Evolutionary conservation across 148 eudicot genomes (phyloP).

Genomic region (Nepenthes gracilis): DNA sequence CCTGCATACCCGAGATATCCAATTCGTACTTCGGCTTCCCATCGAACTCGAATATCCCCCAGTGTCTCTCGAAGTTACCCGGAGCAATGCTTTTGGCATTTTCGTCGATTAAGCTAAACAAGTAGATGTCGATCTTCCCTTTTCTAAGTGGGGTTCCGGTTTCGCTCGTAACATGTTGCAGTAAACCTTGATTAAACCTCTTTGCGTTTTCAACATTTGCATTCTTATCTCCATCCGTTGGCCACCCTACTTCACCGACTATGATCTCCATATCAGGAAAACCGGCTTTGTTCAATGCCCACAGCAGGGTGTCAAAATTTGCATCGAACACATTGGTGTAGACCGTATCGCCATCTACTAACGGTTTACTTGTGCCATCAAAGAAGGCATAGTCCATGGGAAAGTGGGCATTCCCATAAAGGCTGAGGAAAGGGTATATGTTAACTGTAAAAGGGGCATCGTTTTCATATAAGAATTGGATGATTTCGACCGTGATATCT

Average conservation of each 20-base stretch:
- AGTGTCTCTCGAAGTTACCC: slow-evolving; percentile 87
- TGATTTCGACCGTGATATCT: slow-evolving; percentile 44
- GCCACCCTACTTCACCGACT: slow-evolving; percentile 99
- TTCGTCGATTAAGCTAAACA: slow-evolving; percentile 88
- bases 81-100: slow-evolving; percentile 75
- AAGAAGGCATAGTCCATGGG: slow-evolving; percentile 84
- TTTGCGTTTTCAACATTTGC: slow-evolving; percentile 63
- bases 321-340: slow-evolving; percentile 96
- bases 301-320: slow-evolving; percentile 75
- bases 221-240: slow-evolving; percentile 71
- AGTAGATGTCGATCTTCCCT: slow-evolving; percentile 49
- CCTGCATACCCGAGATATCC: slow-evolving; percentile 43
- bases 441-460: slow-evolving; percentile 85
- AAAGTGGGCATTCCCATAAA: slow-evolving; percentile 62
- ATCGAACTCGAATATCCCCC: slow-evolving; percentile 94
- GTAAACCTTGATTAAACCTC: slow-evolving; percentile 73
- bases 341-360: slow-evolving; percentile 37
- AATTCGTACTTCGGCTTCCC: slow-evolving; percentile 84
- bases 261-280: slow-evolving; percentile 67
- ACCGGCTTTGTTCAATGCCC: slow-evolving; percentile 64
- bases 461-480: slow-evolving; percentile 50
- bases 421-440: slow-evolving; percentile 88
- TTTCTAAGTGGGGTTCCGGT: slow-evolving; percentile 67
- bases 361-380: slow-evolving; percentile 43
- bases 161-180: slow-evolving; percentile 47